phyloP scores from a whole-genome alignment of 805 yeast species.

The Yarrowia deformans region DNA sequence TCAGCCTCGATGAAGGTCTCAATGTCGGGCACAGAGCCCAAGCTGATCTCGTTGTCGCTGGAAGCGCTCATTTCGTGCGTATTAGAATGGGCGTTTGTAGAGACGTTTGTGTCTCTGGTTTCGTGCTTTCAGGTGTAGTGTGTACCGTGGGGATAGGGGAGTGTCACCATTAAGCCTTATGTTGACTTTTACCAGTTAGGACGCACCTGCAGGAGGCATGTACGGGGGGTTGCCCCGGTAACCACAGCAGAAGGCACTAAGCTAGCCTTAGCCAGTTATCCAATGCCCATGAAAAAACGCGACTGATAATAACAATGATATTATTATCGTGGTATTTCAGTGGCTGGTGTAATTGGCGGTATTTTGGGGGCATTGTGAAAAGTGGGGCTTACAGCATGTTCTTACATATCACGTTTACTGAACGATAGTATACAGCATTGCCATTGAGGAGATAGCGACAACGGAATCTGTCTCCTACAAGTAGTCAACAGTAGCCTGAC shows the following conservation, averaged over 20 bases:
- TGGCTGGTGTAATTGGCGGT: too few relatives aligned
- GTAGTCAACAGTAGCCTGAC: too few relatives aligned
- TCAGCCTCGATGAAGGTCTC: slow-evolving; percentile 25
- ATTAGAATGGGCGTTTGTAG: not conserved
- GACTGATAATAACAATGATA: too few relatives aligned
- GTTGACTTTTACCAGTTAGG: slow-evolving; percentile 32
- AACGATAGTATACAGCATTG: too few relatives aligned
- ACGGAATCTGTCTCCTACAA: too few relatives aligned
- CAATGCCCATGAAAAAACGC: too few relatives aligned
- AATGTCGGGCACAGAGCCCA: slow-evolving; percentile 28
- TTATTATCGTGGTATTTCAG: too few relatives aligned
- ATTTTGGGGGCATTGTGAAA: not conserved
- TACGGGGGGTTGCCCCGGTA: slow-evolving; percentile 5
- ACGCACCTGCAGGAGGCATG: slow-evolving; percentile 13
- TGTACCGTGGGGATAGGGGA: slow-evolving; percentile 7
- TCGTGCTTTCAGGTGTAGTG: not conserved
- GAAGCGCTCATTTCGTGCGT: not conserved
- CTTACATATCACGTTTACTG: not conserved
- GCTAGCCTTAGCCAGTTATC: too few relatives aligned
- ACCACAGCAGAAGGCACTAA: not conserved
- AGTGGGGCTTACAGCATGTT: slow-evolving; percentile 8
- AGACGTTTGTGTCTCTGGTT: not conserved
- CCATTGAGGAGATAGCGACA: too few relatives aligned
- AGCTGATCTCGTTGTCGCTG: slow-evolving; percentile 14
- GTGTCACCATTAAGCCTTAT: not conserved